A percentile compares a stretch with the other conserved stretches of the same genome.
Evolutionary conservation across 2,329 filamentous ascomycete species (phyloP).

Genomic region (Chaetothyriales sp.): DNA sequence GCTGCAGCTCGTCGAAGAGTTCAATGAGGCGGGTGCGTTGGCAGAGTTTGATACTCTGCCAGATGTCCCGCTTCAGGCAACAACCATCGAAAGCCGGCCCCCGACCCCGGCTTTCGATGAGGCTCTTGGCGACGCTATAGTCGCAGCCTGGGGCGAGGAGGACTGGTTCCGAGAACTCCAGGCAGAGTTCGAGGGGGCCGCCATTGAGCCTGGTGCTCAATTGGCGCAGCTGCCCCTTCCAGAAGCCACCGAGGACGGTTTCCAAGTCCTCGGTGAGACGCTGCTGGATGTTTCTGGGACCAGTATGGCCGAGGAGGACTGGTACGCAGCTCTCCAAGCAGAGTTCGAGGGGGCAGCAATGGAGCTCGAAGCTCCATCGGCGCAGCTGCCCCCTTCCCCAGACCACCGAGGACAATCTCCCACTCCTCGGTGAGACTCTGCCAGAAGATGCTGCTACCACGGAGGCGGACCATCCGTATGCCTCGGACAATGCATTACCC

Average conservation of each 20-base stretch:
- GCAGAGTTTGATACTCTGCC: neutral
- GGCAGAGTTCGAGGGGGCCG: neutral
- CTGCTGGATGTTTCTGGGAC: neutral
- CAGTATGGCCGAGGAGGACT: neutral
- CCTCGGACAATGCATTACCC: too few relatives aligned
- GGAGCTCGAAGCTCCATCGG: neutral
- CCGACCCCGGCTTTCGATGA: neutral
- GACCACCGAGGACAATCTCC: neutral
- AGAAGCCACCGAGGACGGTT: neutral
- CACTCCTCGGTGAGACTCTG: neutral
- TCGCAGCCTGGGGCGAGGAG: neutral
- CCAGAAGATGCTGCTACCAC: neutral
- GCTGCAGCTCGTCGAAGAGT: neutral
- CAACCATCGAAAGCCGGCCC: neutral
- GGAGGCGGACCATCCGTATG: neutral
- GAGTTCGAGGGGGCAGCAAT: neutral
- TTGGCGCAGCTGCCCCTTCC: neutral
- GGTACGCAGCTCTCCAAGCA: neutral
- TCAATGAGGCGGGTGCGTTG: neutral
- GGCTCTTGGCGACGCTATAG: neutral
- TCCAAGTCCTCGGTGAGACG: neutral
- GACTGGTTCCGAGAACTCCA: neutral
- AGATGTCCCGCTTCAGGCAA: neutral
- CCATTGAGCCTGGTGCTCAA: neutral
- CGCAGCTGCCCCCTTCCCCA: neutral